Percentiles rank a stretch among this genome's conserved stretches.
These are phyloP conservation scores for Lizonia empirigonia DNA, from an alignment of 2,329 filamentous ascomycete genomes.

Conservation along the genomic window DNA sequence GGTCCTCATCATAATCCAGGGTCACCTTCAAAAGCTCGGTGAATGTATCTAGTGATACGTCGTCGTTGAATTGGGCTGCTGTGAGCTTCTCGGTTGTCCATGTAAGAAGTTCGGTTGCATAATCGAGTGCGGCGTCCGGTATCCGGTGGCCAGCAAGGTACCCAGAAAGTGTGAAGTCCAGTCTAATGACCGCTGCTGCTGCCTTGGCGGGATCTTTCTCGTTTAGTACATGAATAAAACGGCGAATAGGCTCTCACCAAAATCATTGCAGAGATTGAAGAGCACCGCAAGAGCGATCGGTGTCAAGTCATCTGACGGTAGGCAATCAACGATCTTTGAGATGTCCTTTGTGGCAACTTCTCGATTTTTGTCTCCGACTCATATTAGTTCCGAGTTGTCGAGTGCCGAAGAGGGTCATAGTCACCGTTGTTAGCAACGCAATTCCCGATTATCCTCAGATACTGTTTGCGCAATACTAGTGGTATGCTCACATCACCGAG, in stretches of 20 bases:
- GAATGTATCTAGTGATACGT: conserved; percentile 37
- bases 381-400: conserved; percentile 20
- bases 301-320: conserved; percentile 31
- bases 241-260: conserved; percentile 29
- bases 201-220: conserved; percentile 43
- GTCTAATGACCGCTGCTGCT: conserved; percentile 40
- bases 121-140: conserved; percentile 40
- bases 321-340: conserved; percentile 32
- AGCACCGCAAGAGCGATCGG: conserved; percentile 48
- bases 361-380: conserved; percentile 40
- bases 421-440: conserved; percentile 47
- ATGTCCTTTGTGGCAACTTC: conserved; percentile 35
- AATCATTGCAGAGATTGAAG: conserved; percentile 53
- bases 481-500: conserved; percentile 29
- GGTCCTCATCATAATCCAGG: conserved; percentile 42
- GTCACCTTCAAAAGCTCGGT: conserved; percentile 34
- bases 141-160: conserved; percentile 34
- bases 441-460: conserved; percentile 47
- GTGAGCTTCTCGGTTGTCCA: conserved; percentile 46
- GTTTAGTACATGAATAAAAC: conserved; percentile 19
- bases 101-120: conserved; percentile 42
- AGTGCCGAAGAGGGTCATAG: not conserved
- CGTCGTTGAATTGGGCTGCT: conserved; percentile 41
- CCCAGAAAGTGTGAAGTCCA: conserved; percentile 39
- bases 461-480: conserved; percentile 38